These are phyloP conservation scores for Penicillium sp. DNA, from an alignment of 2,329 filamentous ascomycete species.

Conservation along the genomic window DNA sequence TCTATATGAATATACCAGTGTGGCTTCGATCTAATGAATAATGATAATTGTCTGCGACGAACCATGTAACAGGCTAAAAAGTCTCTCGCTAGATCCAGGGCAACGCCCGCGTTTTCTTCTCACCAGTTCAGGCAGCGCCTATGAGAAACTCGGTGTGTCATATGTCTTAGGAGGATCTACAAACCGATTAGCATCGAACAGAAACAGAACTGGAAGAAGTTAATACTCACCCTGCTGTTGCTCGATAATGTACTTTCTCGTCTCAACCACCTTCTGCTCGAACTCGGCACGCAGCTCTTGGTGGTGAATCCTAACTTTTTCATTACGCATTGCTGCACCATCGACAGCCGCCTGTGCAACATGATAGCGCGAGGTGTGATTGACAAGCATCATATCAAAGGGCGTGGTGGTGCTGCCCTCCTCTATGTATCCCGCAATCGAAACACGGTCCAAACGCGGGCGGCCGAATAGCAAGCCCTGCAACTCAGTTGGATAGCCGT, in stretches of 20 bases:
- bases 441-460: slow-evolving; percentile 51
- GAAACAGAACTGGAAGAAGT: background rate
- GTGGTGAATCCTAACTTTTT: slow-evolving; percentile 46
- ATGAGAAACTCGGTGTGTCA: slow-evolving; percentile 15
- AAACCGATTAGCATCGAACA: slow-evolving; percentile 2
- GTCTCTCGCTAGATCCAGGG: background rate
- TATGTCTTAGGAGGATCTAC: slow-evolving; percentile 55
- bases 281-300: slow-evolving; percentile 52
- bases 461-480: slow-evolving; percentile 62
- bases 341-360: slow-evolving; percentile 56
- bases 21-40: background rate
- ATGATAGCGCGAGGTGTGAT: slow-evolving; percentile 60
- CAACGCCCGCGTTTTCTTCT: background rate
- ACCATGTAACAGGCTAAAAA: background rate
- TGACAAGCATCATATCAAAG: slow-evolving; percentile 68
- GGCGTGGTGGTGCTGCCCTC: slow-evolving; percentile 67
- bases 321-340: slow-evolving; percentile 49
- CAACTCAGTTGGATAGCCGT: slow-evolving; percentile 62
- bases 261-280: slow-evolving; percentile 48
- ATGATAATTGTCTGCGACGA: background rate
- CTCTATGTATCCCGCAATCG: slow-evolving; percentile 60
- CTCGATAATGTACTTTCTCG: slow-evolving; percentile 53
- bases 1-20: background rate
- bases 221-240: slow-evolving; percentile 52
- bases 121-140: background rate